These are phyloP conservation scores for Plasmodium gallinaceum DNA, from an alignment of 169 alveolate genomes.

Conservation along the genomic window DNA sequence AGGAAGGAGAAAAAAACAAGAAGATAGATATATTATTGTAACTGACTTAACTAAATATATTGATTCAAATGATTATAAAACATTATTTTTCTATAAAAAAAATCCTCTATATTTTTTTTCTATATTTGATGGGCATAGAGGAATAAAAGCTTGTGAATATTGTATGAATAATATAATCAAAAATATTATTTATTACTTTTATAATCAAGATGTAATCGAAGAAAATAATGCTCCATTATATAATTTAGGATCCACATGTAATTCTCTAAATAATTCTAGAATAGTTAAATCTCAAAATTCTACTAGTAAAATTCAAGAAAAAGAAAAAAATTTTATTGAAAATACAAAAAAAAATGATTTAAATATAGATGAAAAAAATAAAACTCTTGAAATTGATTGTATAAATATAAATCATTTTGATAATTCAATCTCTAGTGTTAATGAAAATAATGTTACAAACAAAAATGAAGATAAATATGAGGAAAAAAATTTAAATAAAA, in stretches of 20 bases:
- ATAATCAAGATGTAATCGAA: conserved; percentile 26
- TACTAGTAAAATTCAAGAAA: no score
- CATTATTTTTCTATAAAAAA: conserved; percentile 53
- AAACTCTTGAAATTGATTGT: no score
- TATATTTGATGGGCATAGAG: conserved; percentile 68
- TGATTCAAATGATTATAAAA: conserved; percentile 62
- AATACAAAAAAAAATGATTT: no score
- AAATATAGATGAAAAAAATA: no score
- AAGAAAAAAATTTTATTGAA: no score
- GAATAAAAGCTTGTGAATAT: conserved; percentile 73
- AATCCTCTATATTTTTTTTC: conserved; percentile 65
- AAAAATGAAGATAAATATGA: background rate
- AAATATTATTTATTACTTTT: conserved; percentile 56
- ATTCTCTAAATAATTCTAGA: no score
- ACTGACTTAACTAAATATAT: conserved; percentile 57
- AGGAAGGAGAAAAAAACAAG: conserved; percentile 73
- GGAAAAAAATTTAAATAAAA: background rate
- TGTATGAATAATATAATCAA: conserved; percentile 55
- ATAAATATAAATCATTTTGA: no score
- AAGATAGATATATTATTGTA: conserved; percentile 51
- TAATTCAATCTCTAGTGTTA: no score
- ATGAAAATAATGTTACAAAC: no score
- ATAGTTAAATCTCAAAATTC: no score
- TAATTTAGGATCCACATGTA: no score
- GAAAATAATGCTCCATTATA: no score